Evolutionary conservation across 2,329 filamentous ascomycete species (phyloP), one percentile per base, ranked within the genome.

Genomic region (Penicillium carneum): DNA sequence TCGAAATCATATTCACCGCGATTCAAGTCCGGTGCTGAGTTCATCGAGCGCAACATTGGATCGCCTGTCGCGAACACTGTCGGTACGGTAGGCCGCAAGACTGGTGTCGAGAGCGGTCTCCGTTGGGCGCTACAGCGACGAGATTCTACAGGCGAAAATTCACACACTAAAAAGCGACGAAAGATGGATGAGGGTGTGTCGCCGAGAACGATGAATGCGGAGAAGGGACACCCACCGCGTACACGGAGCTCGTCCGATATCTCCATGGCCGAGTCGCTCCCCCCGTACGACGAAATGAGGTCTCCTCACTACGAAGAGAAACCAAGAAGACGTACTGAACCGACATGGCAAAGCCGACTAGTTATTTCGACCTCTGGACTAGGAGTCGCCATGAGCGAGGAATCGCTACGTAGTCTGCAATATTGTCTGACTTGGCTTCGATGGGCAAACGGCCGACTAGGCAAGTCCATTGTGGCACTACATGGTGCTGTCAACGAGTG

Each of bases 351-450:
- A 63, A 91, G 90, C 11, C 88, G 93, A 14, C 82, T 97, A 18
- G 90, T 97, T 67, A 91, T 96, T 75, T 93, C 92, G 5, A 97
- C 94, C 0, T 96, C 93, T 0, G 94, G 93, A 0, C 84, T 98
- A 0, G 93, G 93, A 65, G 89, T 96, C 16, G 93, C 95, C 0
- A 92, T 99, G 85, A 96, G 90, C 71, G 90, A 96, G 18, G 90
- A 95, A 71, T 96, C 92, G 23, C 81, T 97, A 9, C 87, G 88
- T 53, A 95, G 90, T 63, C 81, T 99, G 43, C 92, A 91, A 69
- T 94, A 92, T 70, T 97, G 93, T 65, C 81, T 98, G 1, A 85
- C 85, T 26, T 91, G 93, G 84, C 82, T 98, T 48, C 86, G 88
- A 29, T 90, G 89, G 84, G 92, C 92, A 1, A 96, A 96, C 63